Conservation (phyloP, 495 filamentous ascomycete species). For the Hyphodiscus hymeniophilus region DNA sequence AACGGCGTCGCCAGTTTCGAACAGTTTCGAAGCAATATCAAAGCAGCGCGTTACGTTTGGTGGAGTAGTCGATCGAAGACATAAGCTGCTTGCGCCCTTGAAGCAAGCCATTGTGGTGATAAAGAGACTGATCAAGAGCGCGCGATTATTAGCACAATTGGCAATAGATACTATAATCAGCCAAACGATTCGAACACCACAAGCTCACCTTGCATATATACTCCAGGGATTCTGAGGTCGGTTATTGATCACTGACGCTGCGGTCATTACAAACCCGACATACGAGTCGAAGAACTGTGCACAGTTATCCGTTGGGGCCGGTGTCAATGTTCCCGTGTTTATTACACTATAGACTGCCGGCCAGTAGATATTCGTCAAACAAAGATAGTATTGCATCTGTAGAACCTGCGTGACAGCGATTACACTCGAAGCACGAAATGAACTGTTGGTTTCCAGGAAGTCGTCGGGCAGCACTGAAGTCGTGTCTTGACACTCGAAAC, state of each 20-base stretch:
- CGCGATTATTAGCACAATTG: neutral
- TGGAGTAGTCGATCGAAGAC: conserved; percentile 1
- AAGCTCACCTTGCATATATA: conserved; percentile 7
- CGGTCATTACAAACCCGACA: conserved; percentile 1
- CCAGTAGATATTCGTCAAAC: conserved; percentile 8
- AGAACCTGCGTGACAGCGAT: conserved; percentile 1
- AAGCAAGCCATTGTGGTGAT: conserved; percentile 6
- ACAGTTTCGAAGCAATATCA: conserved; percentile 1
- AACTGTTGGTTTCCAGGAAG: neutral
- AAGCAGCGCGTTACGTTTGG: conserved; percentile 4
- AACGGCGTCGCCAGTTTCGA: conserved; percentile 1
- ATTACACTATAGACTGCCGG: conserved; percentile 9
- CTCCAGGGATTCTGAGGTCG: conserved; percentile 3
- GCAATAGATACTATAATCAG: neutral
- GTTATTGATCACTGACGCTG: neutral
- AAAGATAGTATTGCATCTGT: conserved; percentile 9
- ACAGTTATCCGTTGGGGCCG: neutral
- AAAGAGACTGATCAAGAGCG: conserved; percentile 6
- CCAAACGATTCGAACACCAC: neutral
- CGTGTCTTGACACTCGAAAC: conserved; percentile 4
- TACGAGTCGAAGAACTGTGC: conserved; percentile 5
- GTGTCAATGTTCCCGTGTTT: neutral
- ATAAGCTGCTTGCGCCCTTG: conserved; percentile 1
- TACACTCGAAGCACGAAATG: neutral
- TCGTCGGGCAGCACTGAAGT: neutral